Evolutionary conservation across 306 rosid species (phyloP).

Genomic region (Sophora flavescens): DNA sequence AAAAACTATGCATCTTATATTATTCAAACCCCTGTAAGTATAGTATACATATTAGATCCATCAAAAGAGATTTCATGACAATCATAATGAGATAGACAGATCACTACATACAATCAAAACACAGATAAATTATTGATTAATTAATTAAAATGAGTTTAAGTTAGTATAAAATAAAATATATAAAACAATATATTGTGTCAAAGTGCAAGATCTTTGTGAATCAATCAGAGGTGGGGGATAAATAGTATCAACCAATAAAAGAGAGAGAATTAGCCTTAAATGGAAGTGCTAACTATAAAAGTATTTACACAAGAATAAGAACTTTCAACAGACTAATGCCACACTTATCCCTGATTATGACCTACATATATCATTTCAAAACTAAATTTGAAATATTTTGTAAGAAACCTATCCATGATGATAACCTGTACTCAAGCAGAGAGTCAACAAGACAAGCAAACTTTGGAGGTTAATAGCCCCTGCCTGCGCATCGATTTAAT

Average conservation of each 20-base stretch:
- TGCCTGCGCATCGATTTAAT: conserved; percentile 45
- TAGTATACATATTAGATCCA: conserved; percentile 24
- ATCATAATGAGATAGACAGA: background rate
- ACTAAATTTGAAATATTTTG: conserved; percentile 12
- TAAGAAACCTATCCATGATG: conserved; percentile 22
- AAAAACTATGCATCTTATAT: conserved; percentile 86
- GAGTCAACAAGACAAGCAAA: conserved; percentile 69
- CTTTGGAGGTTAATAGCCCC: conserved; percentile 74
- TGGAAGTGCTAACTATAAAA: conserved; percentile 17
- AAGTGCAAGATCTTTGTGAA: background rate
- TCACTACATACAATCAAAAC: background rate
- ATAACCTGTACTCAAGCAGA: conserved; percentile 85
- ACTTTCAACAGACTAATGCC: conserved; percentile 15
- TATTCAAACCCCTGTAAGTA: conserved; percentile 56
- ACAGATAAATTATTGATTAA: background rate
- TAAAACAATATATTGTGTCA: background rate
- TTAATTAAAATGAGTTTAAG: background rate
- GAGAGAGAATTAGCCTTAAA: background rate
- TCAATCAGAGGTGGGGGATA: background rate
- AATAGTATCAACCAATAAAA: background rate
- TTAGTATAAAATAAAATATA: background rate
- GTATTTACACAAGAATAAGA: background rate
- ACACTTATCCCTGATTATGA: conserved; percentile 22
- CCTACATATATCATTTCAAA: conserved; percentile 11
- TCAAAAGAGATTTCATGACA: conserved; percentile 26